These are phyloP conservation scores for Antrodiella citrinella DNA, from an alignment of 768 basidiomycete genomes.

Conservation along the genomic window DNA sequence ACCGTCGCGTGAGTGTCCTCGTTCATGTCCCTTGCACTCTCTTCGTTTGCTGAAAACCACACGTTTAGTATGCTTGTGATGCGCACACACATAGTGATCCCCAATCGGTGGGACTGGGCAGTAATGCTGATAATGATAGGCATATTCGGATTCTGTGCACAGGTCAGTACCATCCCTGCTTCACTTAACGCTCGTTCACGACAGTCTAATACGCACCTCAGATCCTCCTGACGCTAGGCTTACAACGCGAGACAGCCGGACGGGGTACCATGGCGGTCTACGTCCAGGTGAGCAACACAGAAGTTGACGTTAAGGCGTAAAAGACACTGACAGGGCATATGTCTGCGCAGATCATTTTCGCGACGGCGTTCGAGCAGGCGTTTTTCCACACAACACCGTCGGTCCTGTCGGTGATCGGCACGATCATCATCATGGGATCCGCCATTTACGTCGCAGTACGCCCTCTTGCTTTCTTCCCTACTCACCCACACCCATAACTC, in stretches of 20 bases:
- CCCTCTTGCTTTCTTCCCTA: constrained; percentile 4
- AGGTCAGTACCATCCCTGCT: constrained; percentile 18
- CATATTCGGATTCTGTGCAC: constrained; percentile 43
- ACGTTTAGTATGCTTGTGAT: constrained; percentile 34
- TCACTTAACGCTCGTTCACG: too few species aligned
- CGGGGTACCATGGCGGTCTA: constrained; percentile 58
- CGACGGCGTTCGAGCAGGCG: constrained; percentile 52
- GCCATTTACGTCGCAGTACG: constrained; percentile 62
- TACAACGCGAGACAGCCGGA: constrained; percentile 59
- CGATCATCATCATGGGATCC: constrained; percentile 51
- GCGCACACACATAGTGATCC: constrained; percentile 36
- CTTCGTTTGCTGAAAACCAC: background rate
- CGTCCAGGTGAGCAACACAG: constrained; percentile 37
- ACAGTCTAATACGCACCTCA: too few species aligned
- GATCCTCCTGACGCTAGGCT: constrained; percentile 55
- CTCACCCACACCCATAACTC: background rate
- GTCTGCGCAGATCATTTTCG: constrained; percentile 55
- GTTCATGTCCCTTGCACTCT: background rate
- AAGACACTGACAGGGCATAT: too few species aligned
- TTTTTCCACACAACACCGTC: constrained; percentile 58
- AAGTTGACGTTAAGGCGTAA: too few species aligned
- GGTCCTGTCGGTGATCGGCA: constrained; percentile 51
- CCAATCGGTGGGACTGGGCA: constrained; percentile 37
- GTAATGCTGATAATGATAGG: constrained; percentile 41
- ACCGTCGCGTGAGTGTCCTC: constrained; percentile 19